These are phyloP conservation scores for Paecilomyces niveus DNA, from an alignment of 2,329 filamentous ascomycete species.

Conservation along the genomic window DNA sequence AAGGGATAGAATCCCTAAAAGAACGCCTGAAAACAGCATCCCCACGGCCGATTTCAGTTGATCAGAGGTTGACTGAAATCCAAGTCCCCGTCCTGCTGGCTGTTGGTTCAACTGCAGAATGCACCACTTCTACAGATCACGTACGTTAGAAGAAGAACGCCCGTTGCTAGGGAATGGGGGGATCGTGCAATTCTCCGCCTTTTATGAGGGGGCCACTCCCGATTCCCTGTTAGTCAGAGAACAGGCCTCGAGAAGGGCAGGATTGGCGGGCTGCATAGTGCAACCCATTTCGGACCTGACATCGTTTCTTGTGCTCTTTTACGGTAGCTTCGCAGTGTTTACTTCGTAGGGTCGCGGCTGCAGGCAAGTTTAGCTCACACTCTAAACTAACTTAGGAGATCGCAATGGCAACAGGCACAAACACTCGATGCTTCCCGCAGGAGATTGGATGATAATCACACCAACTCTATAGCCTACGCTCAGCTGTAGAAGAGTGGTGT, in stretches of 20 bases:
- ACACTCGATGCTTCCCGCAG: neutral
- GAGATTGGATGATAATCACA: neutral
- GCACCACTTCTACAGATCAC: neutral
- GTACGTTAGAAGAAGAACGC: neutral
- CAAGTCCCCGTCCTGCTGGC: neutral
- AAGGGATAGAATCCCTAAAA: constrained; percentile 7
- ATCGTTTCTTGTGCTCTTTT: neutral
- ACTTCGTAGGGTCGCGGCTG: neutral
- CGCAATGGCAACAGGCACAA: neutral
- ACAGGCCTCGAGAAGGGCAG: neutral
- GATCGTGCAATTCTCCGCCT: neutral
- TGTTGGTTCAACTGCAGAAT: neutral
- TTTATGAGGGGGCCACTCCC: neutral
- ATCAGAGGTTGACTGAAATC: neutral
- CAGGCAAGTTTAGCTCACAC: neutral
- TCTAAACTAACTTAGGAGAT: neutral
- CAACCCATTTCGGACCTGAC: neutral
- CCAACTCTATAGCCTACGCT: neutral
- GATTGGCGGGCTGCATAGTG: neutral
- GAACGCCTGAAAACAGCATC: constrained; percentile 5
- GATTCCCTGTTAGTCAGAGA: neutral
- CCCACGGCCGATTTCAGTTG: neutral
- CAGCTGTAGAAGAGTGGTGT: neutral
- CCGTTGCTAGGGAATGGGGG: neutral
- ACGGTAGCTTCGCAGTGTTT: neutral